phyloP scores from a whole-genome alignment of 495 filamentous ascomycete genomes.

The Penicillium argentinense region DNA sequence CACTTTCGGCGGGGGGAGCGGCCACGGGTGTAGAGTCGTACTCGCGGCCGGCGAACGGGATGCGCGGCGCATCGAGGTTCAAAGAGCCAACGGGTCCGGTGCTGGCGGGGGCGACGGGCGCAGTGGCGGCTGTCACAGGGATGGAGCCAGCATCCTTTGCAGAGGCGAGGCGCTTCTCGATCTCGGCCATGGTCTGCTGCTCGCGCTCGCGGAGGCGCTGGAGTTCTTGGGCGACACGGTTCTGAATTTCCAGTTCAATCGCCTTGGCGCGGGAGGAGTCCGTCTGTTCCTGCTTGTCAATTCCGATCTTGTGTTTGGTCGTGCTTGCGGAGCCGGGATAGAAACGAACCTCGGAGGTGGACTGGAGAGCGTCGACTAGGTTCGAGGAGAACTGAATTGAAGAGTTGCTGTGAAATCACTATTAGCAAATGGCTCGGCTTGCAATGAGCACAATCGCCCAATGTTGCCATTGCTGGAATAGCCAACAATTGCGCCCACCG shows the following conservation, averaged over 20 bases:
- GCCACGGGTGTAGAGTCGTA: slow-evolving; percentile 25
- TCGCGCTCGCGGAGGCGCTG: slow-evolving; percentile 67
- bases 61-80: slow-evolving; percentile 48
- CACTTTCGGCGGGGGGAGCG: slow-evolving; percentile 12
- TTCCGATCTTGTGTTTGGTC: slow-evolving; percentile 1
- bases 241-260: slow-evolving; percentile 85
- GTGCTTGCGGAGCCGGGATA: slow-evolving; percentile 4
- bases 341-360: slow-evolving; percentile 74
- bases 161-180: slow-evolving; percentile 55
- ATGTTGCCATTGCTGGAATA: background rate
- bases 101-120: slow-evolving; percentile 29
- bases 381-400: slow-evolving; percentile 85
- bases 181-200: slow-evolving; percentile 53
- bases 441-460: background rate
- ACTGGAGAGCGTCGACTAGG: slow-evolving; percentile 77
- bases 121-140: slow-evolving; percentile 30
- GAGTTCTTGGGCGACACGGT: slow-evolving; percentile 83
- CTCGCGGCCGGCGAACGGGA: slow-evolving; percentile 48
- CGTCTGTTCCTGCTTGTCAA: slow-evolving; percentile 53
- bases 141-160: slow-evolving; percentile 33
- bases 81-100: slow-evolving; percentile 41
- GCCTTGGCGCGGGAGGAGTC: slow-evolving; percentile 80
- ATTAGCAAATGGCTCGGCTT: too few relatives aligned
- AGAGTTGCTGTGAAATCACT: slow-evolving; percentile 70
- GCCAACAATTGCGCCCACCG: slow-evolving; percentile 11